These are phyloP conservation scores for Geosmithia morbida DNA, from an alignment of 2,329 filamentous ascomycete genomes.

Conservation along the genomic window DNA sequence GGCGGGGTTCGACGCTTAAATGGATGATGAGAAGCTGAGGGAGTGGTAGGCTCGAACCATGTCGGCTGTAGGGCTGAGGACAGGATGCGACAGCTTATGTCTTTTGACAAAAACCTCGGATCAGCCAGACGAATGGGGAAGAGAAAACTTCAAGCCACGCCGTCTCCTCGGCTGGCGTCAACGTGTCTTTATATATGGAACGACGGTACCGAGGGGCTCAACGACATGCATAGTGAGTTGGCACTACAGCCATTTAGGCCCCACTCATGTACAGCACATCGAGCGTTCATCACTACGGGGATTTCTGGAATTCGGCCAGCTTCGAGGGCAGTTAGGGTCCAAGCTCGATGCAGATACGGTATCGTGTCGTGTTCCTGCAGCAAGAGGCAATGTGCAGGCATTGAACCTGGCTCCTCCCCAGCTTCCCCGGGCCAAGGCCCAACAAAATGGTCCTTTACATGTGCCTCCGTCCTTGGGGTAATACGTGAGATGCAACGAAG, in stretches of 20 bases:
- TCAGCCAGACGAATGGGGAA: background rate
- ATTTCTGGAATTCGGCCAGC: background rate
- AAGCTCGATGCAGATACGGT: background rate
- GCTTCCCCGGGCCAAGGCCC: background rate
- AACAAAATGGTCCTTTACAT: no score
- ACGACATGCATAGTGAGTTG: conserved; percentile 5
- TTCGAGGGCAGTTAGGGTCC: background rate
- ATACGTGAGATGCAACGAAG: background rate
- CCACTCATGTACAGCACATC: conserved; percentile 12
- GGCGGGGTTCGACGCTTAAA: background rate
- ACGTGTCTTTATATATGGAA: conserved; percentile 1
- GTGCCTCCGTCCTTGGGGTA: no score
- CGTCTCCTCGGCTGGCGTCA: background rate
- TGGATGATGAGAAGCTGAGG: background rate
- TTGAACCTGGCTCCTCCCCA: background rate
- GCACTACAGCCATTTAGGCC: conserved; percentile 3
- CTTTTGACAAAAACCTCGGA: background rate
- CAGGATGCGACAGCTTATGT: background rate
- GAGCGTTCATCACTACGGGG: background rate
- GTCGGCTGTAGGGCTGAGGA: background rate
- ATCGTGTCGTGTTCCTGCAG: background rate
- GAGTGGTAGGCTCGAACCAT: background rate
- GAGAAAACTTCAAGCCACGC: background rate
- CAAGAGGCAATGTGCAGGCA: background rate
- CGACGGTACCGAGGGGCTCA: background rate